Evolutionary conservation across 352 stramenopile genomes (phyloP).

Genomic region (Phytophthora sansomeana): DNA sequence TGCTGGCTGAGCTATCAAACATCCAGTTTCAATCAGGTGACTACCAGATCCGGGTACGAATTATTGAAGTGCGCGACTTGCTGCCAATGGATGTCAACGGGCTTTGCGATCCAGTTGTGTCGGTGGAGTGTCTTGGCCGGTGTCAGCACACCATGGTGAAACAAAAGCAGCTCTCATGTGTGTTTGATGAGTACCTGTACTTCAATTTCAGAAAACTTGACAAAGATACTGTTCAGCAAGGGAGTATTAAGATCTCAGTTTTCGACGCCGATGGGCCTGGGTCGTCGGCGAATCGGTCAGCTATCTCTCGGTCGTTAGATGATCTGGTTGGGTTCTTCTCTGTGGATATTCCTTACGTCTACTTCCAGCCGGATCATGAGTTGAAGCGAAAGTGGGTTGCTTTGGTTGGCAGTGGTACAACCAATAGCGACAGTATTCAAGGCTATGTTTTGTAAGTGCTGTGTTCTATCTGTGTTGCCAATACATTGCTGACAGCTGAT

Average conservation of each 20-base stretch:
- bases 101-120: constrained; percentile 89
- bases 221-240: constrained; percentile 76
- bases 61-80: constrained; percentile 93
- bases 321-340: constrained; percentile 89
- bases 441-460: constrained; percentile 85
- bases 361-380: constrained; percentile 89
- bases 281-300: constrained; percentile 37
- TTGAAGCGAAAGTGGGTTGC: constrained; percentile 91
- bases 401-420: constrained; percentile 77
- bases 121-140: constrained; percentile 85
- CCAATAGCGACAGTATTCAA: constrained; percentile 87
- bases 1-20: constrained; percentile 75
- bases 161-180: constrained; percentile 83
- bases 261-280: constrained; percentile 76
- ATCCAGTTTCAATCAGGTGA: constrained; percentile 84
- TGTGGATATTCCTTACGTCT: constrained; percentile 87
- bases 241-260: constrained; percentile 84
- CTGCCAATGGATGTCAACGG: constrained; percentile 89
- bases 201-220: constrained; percentile 89
- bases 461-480: neutral
- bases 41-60: constrained; percentile 87
- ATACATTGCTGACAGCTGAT: neutral
- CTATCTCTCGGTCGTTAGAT: constrained; percentile 49
- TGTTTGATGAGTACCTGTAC: constrained; percentile 93
- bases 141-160: constrained; percentile 84